These are phyloP conservation scores for Aspergillus niger DNA, from an alignment of 2,329 filamentous ascomycete species.

Conservation along the genomic window DNA sequence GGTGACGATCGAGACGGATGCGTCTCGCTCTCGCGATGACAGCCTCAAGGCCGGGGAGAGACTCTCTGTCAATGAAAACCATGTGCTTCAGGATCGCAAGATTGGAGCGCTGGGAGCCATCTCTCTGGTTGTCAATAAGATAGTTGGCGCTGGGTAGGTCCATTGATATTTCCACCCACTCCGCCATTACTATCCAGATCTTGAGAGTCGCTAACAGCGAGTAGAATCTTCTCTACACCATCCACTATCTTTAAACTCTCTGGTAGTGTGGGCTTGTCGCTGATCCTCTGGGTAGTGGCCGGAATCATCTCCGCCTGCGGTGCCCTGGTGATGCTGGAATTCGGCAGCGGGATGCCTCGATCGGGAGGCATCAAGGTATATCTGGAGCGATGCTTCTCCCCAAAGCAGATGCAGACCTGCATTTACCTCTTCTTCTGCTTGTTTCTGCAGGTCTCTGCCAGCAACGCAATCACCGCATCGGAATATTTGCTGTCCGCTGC, in stretches of 20 bases:
- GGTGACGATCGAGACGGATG: not conserved
- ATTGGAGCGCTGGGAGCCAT: slow-evolving; percentile 24
- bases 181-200: not conserved
- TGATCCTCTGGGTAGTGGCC: slow-evolving; percentile 59
- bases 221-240: slow-evolving; percentile 54
- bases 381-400: slow-evolving; percentile 50
- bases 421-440: slow-evolving; percentile 52
- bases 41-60: not conserved
- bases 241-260: slow-evolving; percentile 58
- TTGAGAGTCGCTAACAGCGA: not conserved
- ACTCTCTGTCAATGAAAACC: slow-evolving; percentile 13
- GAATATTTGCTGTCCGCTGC: slow-evolving; percentile 29
- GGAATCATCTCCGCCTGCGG: slow-evolving; percentile 50
- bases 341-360: slow-evolving; percentile 49
- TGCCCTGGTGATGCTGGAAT: slow-evolving; percentile 51
- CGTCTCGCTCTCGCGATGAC: not conserved
- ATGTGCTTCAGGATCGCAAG: slow-evolving; percentile 23
- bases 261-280: slow-evolving; percentile 56
- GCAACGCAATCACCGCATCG: slow-evolving; percentile 28
- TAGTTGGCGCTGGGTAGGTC: slow-evolving; percentile 24
- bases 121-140: slow-evolving; percentile 26
- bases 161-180: not conserved
- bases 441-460: slow-evolving; percentile 36
- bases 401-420: slow-evolving; percentile 50
- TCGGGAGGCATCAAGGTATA: slow-evolving; percentile 53